Evolutionary conservation across 495 filamentous ascomycete species (phyloP).

Genomic region (Hapsidospora chrysogenum): DNA sequence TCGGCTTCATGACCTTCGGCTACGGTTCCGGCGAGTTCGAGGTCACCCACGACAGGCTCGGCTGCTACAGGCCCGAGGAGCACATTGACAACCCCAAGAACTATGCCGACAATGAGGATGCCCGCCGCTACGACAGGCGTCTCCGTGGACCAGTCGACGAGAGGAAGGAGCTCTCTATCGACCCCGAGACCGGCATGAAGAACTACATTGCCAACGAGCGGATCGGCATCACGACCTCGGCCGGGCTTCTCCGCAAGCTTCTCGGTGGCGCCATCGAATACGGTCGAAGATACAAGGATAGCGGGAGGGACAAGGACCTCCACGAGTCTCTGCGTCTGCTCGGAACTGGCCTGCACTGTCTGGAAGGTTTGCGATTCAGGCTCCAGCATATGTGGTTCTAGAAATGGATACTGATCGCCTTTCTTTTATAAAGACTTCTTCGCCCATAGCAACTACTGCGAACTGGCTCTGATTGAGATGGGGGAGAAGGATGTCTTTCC

Average conservation of each 20-base stretch:
- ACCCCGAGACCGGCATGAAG: constrained; percentile 68
- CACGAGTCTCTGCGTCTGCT: constrained; percentile 73
- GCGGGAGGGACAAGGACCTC: constrained; percentile 49
- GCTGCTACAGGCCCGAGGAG: constrained; percentile 77
- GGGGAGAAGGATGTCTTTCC: constrained; percentile 69
- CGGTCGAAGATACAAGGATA: constrained; percentile 48
- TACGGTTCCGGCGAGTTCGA: constrained; percentile 88
- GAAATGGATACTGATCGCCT: constrained; percentile 6
- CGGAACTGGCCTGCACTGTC: constrained; percentile 73
- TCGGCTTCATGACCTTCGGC: constrained; percentile 48
- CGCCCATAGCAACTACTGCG: constrained; percentile 81
- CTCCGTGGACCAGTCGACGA: constrained; percentile 75
- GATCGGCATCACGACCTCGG: constrained; percentile 56
- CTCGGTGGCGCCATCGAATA: constrained; percentile 57
- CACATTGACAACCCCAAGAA: constrained; percentile 69
- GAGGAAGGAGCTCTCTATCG: constrained; percentile 56
- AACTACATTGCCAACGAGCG: constrained; percentile 80
- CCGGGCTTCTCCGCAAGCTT: constrained; percentile 52
- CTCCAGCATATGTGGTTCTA: too few species aligned
- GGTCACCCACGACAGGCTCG: constrained; percentile 71
- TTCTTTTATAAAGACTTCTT: constrained; percentile 43
- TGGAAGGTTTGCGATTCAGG: constrained; percentile 65
- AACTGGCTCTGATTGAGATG: constrained; percentile 71
- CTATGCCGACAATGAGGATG: constrained; percentile 76
- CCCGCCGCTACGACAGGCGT: constrained; percentile 59